Evolutionary conservation across 176 grass and related monocot genomes (phyloP), one percentile per base, ranked within the genome.

Genomic region (Stipa capillata): DNA sequence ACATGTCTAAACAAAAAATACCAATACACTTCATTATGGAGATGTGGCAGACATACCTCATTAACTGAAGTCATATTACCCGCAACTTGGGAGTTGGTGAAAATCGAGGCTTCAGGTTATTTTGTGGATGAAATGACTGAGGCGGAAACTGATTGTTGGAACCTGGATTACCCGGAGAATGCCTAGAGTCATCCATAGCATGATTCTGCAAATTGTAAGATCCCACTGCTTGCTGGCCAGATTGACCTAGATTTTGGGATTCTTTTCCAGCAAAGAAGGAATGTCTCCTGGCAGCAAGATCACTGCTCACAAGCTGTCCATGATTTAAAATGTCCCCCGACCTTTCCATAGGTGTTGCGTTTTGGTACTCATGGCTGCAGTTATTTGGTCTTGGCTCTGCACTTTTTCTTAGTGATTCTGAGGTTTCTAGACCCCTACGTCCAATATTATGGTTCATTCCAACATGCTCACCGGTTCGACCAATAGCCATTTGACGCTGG

Each of bases 61-160:
- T 86, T 92, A 65, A 85, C 80, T 79, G 84, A 86, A 85, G 87
- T 28, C 28, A 80, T 81, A 80, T 76, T 80, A 68, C 79, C 65
- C 16, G 81, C 52, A 85, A 56, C 70, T 78, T 91, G 80, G 53
- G 77, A 76, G 73, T 66, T 86, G 68, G 82, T 32, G 44, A 66
- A 84, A 94, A 92, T 81, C 67, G 73, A 36, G 87, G 79, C 36
- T 90, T 88, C 84, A 87, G 49, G 79, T 84, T 90, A 66, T 84
- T 92, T 18, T 70, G 76, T 74, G 63, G 71, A 80, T 90, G 86
- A 89, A 75, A 65, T 78, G 86, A 77, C 60, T 90, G 76, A 59
- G 73, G 74, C 42, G 80, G 42, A 77, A 87, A 82, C 12, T 82
- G 77, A 78, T 67, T 87, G 65, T 73, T 83, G 16, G 90, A 40